Evolutionary conservation across 768 basidiomycete species (phyloP), one percentile per base, ranked within the genome.

Genomic region (Boletus eberwhitei): DNA sequence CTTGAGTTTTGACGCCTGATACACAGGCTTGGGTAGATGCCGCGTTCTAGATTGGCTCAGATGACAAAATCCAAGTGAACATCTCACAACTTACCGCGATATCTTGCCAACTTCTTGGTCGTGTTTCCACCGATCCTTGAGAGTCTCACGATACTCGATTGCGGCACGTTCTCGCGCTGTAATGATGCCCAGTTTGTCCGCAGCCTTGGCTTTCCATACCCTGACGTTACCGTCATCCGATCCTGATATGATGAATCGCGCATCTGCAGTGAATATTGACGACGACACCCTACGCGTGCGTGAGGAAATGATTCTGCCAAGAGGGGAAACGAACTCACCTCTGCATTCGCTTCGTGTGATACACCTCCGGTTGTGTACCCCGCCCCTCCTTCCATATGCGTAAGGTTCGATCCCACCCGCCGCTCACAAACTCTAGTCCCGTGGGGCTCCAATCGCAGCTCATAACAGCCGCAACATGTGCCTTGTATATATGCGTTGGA

Each of bases 321-420:
- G 35, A 43, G 13, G 11, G 16, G 2, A 4, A 11, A 37, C 11
- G 1, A 19, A 55, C 75, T 37, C 48, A 92, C 91, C 94, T 83
- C 71, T 98, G 97, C 97, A 99, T 99, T 42, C 97, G 90, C 74
- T 98, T 98, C 16, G 94, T 96, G 71, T 98, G 96, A 67, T 98
- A 99, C 8, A 94, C 87, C 68, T 98, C 96, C 16, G 89, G 83
- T 8, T 80, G 79, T 31, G 83, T 83, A 0, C 95, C 94, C 39
- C 79, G 82, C 26, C 88, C 91, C 61, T 92, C 86, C 61, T 86
- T 86, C 96, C 96, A 99, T 70, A 98, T 82, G 55, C 95, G 78
- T 42, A 98, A 79, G 2, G 95, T 98, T 42, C 95, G 82, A 70
- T 99, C 97, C 87, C 96, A 98, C 3, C 92, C 90, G 12, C 97